Evolutionary conservation across 257 asterid species (phyloP).

Genomic region (Lavandula angustifolia): DNA sequence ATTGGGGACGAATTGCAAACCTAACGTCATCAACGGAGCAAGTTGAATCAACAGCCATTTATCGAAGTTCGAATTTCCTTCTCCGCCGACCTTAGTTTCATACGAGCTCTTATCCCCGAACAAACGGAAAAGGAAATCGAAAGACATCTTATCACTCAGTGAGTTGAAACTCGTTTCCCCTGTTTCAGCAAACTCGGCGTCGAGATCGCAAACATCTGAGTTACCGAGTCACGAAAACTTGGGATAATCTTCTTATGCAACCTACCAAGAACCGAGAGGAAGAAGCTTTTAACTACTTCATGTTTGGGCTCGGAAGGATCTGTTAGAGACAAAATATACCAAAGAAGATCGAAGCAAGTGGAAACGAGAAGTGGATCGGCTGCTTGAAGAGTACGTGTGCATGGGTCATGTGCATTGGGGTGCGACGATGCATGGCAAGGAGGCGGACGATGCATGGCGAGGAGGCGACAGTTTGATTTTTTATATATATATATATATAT

Average conservation of each 20-base stretch:
- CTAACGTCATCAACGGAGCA: slow-evolving; percentile 38
- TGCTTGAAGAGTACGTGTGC: too few species aligned
- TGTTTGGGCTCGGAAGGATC: slow-evolving; percentile 47
- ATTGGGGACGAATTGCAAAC: slow-evolving; percentile 37
- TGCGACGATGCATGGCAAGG: too few species aligned
- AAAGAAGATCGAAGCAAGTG: too few species aligned
- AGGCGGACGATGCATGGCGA: too few species aligned
- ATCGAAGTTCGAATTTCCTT: slow-evolving; percentile 24
- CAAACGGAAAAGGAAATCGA: slow-evolving; percentile 37
- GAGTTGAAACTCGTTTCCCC: slow-evolving; percentile 34
- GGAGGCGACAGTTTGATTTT: too few species aligned
- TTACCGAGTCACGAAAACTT: slow-evolving; percentile 13
- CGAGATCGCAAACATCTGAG: slow-evolving; percentile 32
- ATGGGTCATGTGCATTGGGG: too few species aligned
- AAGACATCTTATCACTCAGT: slow-evolving; percentile 34
- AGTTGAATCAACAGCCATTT: slow-evolving; percentile 41
- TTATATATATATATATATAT: too few species aligned
- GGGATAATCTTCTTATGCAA: slow-evolving; percentile 35
- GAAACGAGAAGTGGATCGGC: too few species aligned
- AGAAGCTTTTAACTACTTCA: slow-evolving; percentile 26
- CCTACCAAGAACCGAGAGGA: background rate
- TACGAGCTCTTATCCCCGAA: slow-evolving; percentile 30
- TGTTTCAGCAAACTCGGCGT: slow-evolving; percentile 24
- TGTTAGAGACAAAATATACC: too few species aligned
- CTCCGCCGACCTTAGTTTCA: slow-evolving; percentile 25